phyloP scores from a whole-genome alignment of 768 basidiomycete genomes.

The Lentinula sp. region DNA sequence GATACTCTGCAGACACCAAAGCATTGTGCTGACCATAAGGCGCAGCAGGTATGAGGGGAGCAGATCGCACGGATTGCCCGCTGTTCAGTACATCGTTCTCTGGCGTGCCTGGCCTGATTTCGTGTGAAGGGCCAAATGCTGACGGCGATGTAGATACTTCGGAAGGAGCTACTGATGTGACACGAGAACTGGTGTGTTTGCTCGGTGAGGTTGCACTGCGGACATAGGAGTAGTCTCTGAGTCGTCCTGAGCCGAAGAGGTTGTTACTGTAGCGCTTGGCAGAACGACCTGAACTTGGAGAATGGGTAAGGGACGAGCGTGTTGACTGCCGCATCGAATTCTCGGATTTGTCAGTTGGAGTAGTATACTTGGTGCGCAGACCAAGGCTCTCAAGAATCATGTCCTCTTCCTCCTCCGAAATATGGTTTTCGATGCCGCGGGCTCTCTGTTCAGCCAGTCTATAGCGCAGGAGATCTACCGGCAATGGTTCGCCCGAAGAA shows the following conservation, averaged over 20 bases:
- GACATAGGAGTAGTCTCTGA: slow-evolving; percentile 70
- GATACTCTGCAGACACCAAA: slow-evolving; percentile 35
- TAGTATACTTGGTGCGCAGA: slow-evolving; percentile 29
- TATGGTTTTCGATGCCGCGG: slow-evolving; percentile 57
- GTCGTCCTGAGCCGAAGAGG: slow-evolving; percentile 75
- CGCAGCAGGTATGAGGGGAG: slow-evolving; percentile 31
- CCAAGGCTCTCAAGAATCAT: slow-evolving; percentile 76
- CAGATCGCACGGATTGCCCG: slow-evolving; percentile 32
- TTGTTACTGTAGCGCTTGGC: slow-evolving; percentile 81
- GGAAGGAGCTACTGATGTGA: slow-evolving; percentile 45
- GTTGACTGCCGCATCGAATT: slow-evolving; percentile 26
- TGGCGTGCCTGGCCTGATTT: slow-evolving; percentile 49
- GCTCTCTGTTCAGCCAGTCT: slow-evolving; percentile 75
- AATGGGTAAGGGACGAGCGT: slow-evolving; percentile 30
- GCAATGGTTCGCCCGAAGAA: slow-evolving; percentile 57
- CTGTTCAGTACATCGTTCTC: slow-evolving; percentile 35
- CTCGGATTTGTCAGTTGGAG: slow-evolving; percentile 20
- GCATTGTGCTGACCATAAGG: slow-evolving; percentile 27
- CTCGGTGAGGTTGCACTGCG: slow-evolving; percentile 45
- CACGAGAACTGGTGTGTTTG: slow-evolving; percentile 36
- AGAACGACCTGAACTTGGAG: slow-evolving; percentile 40
- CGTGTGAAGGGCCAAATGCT: slow-evolving; percentile 30
- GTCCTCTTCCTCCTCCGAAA: slow-evolving; percentile 79
- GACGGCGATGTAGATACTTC: slow-evolving; percentile 36
- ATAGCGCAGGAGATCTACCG: slow-evolving; percentile 55